These are phyloP conservation scores for Tinospora cordifolia DNA, from an alignment of 164 flowering plant genomes.

Conservation along the genomic window DNA sequence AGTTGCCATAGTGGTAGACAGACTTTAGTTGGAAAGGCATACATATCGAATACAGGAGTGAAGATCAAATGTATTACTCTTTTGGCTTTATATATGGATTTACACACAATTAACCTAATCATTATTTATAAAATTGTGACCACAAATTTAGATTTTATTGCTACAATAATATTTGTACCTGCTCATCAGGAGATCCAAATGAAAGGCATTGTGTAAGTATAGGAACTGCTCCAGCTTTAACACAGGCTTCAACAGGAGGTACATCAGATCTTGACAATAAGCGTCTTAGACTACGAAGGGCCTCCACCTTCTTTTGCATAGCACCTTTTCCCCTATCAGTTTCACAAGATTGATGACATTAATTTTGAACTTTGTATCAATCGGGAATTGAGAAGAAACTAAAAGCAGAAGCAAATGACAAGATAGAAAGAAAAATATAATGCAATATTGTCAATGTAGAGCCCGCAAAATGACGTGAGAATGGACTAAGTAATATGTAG, in stretches of 20 bases:
- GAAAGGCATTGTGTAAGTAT: conserved; percentile 85
- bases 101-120: neutral
- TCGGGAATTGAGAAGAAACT: neutral
- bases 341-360: conserved; percentile 2
- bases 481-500: neutral
- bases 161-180: conserved; percentile 35
- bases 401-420: neutral
- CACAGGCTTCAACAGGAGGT: conserved; percentile 79
- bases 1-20: neutral
- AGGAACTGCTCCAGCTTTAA: conserved; percentile 70
- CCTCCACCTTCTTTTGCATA: conserved; percentile 53
- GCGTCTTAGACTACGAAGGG: conserved; percentile 74
- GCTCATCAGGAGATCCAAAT: conserved; percentile 98
- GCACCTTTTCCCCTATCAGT: conserved; percentile 77
- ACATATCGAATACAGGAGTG: neutral
- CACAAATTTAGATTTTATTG: neutral
- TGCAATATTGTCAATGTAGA: neutral
- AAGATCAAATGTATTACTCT: no score
- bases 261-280: conserved; percentile 74
- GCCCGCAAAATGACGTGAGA: neutral
- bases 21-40: neutral
- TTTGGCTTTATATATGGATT: no score
- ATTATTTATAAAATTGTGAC: neutral
- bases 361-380: neutral
- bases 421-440: neutral